Base-by-base conservation (phyloP, 495 filamentous ascomycete species). In the Penicillium taxi region DNA sequence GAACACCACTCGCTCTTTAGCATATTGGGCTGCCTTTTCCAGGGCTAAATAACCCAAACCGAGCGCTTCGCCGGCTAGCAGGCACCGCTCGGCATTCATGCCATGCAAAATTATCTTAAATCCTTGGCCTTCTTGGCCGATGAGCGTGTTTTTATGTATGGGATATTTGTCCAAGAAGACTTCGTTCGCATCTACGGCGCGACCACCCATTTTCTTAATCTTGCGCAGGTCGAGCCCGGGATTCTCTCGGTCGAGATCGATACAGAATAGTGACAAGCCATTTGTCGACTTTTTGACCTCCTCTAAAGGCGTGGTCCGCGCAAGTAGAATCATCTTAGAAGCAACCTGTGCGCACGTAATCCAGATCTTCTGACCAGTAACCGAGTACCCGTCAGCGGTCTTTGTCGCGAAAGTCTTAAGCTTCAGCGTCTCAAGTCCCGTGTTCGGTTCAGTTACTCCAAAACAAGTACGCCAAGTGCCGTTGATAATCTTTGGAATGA, bases 341-440 rank as follows among this genome's bases (percentile, higher is more conserved):
- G 83, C 83, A 5, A 86, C 79, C 53, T 88, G 81, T 3, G 84
- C 84, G 37, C 73, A 84, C 2, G 82, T 80, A 26, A 87, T 88
- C 84, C 83, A 86, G 42, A 86, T 86, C 66, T 88, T 88, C 53
- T 86, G 83, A 0, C 84, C 84, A 0, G 73, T 69, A 9, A 90
- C 67, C 0, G 55, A 63, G 59, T 84, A 88, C 13, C 55, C 59
- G 17, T 74, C 69, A 2, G 35, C 41, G 8, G 56, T 58, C 50
- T 59, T 75, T 22, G 45, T 61, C 2, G 78, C 84, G 15, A 61
- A 55, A 0, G 82, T 88, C 29, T 63, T 70, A 7, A 88, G 65
- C 37, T 77, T 73, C 9, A 86, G 62, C 3, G 84, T 89, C 26
- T 88, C 81, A 2, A 88, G 67, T 0, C 85, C 83, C 0, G 82